Base-by-base conservation (phyloP, 2,329 filamentous ascomycete genomes). In the Fusarium multiceps region DNA sequence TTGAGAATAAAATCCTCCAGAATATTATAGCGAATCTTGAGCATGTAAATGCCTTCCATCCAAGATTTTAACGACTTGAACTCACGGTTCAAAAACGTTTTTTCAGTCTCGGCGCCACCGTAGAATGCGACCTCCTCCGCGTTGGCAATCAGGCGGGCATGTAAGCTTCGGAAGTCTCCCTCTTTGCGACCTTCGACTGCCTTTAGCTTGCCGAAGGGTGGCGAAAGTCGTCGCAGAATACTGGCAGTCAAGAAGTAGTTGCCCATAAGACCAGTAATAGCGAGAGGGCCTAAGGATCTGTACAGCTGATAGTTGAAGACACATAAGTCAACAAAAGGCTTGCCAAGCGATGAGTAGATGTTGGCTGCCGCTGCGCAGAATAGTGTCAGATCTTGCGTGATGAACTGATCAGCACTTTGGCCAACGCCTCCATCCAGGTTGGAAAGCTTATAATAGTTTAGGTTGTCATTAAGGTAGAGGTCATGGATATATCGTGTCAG, bases 221-320 rank as follows among this genome's bases (percentile, higher is more conserved):
- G 96, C 1, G 96, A 98, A 20, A 98, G 84, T 73, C 90, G 90
- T 58, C 95, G 89, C 8, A 99, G 86, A 55, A 98, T 90, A 68
- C 93, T 97, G 4, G 96, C 96, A 0, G 96, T 99, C 53, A 96
- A 84, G 81, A 98, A 94, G 80, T 99, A 99, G 77, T 97, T 98
- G 77, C 93, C 92, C 72, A 97, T 82, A 30, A 99, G 87, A 2
- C 93, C 95, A 7, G 90, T 92, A 60, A 98, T 83, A 1, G 96
- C 96, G 20, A 98, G 81, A 2, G 95, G 94, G 0, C 96, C 96
- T 0, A 99, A 86, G 0, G 94, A 97, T 37, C 91, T 91, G 80
- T 97, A 97, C 0, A 99, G 88, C 79, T 99, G 96, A 79, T 97
- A 99, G 81, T 97, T 99, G 85, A 99, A 99, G 48, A 98, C 96